Base-by-base conservation (phyloP, 768 basidiomycete species). In the Suillus plorans region DNA sequence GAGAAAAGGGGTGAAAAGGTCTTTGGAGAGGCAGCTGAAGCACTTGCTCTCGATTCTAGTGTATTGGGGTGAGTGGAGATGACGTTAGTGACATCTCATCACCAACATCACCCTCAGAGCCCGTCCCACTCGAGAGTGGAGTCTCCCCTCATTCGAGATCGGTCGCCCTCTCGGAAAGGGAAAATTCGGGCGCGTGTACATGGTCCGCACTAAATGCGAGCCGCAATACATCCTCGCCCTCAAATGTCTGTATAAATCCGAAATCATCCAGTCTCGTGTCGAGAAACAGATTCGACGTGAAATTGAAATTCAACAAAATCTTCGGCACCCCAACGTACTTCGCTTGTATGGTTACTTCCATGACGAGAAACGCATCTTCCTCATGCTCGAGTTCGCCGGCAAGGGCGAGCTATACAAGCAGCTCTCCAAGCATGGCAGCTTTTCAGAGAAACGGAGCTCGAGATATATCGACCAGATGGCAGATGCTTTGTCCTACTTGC, bases 391-490 rank as follows among this genome's bases (percentile, higher is more conserved):
- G 74, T 99, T 97, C 73, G 97, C 96, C 0, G 95, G 91, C 58
- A 94, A 95, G 70, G 97, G 97, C 37, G 97, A 99, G 77, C 83
- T 99, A 58, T 99, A 99, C 82, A 97, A 93, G 78, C 95, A 98
- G 69, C 86, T 99, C 61, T 89, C 87, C 70, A 94, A 94, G 75
- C 81, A 86, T 60, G 92, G 94, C 14, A 83, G 84, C 68, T 99
- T 99, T 80, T 87, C 89, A 20, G 97, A 99, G 81, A 89, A 89
- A 73, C 82, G 95, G 37, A 92, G 90, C 70, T 85, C 92, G 18
- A 79, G 95, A 75, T 99, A 99, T 76, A 90, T 98, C 69, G 91
- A 94, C 73, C 97, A 99, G 74, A 98, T 99, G 97, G 92, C 96
- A 12, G 97, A 99, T 76, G 97, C 97, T 4, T 80, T 99, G 53